These are phyloP conservation scores for Fusarium staphyleae DNA, from an alignment of 2,329 filamentous ascomycete genomes.

Conservation along the genomic window DNA sequence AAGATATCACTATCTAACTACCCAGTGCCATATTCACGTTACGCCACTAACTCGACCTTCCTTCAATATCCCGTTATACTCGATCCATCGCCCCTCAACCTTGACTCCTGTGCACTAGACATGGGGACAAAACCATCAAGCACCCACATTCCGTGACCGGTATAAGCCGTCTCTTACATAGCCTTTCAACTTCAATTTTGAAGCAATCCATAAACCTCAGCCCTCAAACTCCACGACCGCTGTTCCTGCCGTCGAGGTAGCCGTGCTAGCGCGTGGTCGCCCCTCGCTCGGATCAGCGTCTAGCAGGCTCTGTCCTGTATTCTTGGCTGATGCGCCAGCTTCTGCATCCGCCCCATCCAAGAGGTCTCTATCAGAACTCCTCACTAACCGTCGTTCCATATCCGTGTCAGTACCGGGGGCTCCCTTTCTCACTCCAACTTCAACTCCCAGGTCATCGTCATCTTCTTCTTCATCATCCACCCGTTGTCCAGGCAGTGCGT, in stretches of 20 bases:
- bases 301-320: constrained; percentile 45
- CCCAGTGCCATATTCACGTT: constrained; percentile 12
- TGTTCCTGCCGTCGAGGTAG: constrained; percentile 42
- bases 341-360: constrained; percentile 77
- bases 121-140: constrained; percentile 14
- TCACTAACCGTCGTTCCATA: constrained; percentile 67
- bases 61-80: constrained; percentile 12
- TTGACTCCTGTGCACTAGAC: constrained; percentile 19
- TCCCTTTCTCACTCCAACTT: constrained; percentile 51
- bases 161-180: constrained; percentile 19
- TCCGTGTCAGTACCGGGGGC: constrained; percentile 55
- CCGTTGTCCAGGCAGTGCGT: constrained; percentile 68
- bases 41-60: constrained; percentile 18
- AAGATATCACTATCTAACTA: constrained; percentile 5
- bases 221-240: constrained; percentile 55
- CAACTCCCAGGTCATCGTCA: constrained; percentile 60
- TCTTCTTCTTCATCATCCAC: constrained; percentile 77
- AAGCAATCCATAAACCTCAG: constrained; percentile 27
- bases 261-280: constrained; percentile 39
- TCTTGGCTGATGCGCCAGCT: constrained; percentile 57
- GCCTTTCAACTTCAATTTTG: neutral
- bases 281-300: constrained; percentile 44
- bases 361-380: constrained; percentile 72
- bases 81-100: constrained; percentile 5
- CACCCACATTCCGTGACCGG: constrained; percentile 22